Conservation (phyloP, 345 rosid species). For the Heritiera littoralis region DNA sequence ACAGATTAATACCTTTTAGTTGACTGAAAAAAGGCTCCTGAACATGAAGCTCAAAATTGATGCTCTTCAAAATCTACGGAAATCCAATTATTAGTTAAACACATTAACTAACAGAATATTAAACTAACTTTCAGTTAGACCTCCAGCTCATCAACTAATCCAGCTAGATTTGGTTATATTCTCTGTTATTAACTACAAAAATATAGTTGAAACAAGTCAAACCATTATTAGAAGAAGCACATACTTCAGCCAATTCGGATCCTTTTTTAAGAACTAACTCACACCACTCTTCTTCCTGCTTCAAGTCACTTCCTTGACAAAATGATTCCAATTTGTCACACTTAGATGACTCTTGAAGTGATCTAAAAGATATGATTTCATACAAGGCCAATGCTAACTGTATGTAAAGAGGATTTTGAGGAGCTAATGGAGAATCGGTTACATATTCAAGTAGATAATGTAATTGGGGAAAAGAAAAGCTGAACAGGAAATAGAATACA, state of each 20-base stretch:
- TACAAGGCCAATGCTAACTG: conserved; percentile 42
- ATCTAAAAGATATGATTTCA: conserved; percentile 38
- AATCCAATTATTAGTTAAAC: background rate
- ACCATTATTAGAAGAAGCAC: background rate
- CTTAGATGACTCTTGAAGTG: conserved; percentile 9
- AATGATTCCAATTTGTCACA: background rate
- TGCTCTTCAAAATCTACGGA: conserved; percentile 51
- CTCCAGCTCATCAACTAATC: too few relatives aligned
- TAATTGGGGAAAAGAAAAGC: too few relatives aligned
- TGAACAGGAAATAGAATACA: too few relatives aligned
- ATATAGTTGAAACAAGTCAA: background rate
- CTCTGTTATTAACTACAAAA: background rate
- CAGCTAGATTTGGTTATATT: too few relatives aligned
- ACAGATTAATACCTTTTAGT: conserved; percentile 37
- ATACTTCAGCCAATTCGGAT: conserved; percentile 40
- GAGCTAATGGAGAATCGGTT: conserved; percentile 25
- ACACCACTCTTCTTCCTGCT: conserved; percentile 32
- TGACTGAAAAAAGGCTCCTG: conserved; percentile 74
- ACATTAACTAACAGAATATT: too few relatives aligned
- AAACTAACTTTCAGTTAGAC: too few relatives aligned
- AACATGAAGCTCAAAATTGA: conserved; percentile 66
- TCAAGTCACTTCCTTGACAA: conserved; percentile 19
- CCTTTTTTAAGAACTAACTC: conserved; percentile 38
- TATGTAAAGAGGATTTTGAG: conserved; percentile 44
- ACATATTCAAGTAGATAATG: background rate